Conservation (phyloP, 176 grass and related monocot genomes). For the Zea mays region Zm-B73-REFERENCE-NAM-5.0 NC_050096.1:231948001-231948500, state of each 20-base stretch:
- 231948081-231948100: conserved; percentile 50
- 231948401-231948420: conserved; percentile 53
- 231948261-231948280: conserved; percentile 37
- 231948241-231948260: conserved; percentile 37
- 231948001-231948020: conserved; percentile 34
- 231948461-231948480: conserved; percentile 48
- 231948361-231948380: conserved; percentile 44
- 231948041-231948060: conserved; percentile 39
- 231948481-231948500: conserved; percentile 53
- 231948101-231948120: conserved; percentile 19
- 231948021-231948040: conserved; percentile 48
- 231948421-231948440: conserved; percentile 17
- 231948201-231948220: conserved; percentile 43
- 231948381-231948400: conserved; percentile 40
- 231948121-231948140: conserved; percentile 46
- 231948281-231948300: conserved; percentile 30
- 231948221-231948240: background rate
- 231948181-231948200: conserved; percentile 31
- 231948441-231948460: conserved; percentile 47
- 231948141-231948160: conserved; percentile 35
- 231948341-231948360: conserved; percentile 43
- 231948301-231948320: conserved; percentile 38
- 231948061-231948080: conserved; percentile 40
- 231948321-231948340: conserved; percentile 33
- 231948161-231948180: conserved; percentile 39